Evolutionary conservation across 495 filamentous ascomycete genomes (phyloP), one percentile per base, ranked within the genome.

Genomic region (Durotheca rogersii): DNA sequence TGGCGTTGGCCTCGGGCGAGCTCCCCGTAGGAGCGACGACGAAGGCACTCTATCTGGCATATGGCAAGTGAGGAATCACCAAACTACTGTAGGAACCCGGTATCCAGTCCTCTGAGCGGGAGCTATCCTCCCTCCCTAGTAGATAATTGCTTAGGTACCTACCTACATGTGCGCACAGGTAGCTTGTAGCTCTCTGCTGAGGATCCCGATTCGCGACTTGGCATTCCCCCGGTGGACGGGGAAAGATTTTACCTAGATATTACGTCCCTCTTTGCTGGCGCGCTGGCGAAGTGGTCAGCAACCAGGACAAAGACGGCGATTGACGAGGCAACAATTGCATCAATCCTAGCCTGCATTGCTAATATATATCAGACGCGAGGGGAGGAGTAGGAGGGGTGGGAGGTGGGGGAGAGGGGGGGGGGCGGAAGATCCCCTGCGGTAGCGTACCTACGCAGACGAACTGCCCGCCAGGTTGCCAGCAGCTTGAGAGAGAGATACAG

Each of bases 311-410:
- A 40, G 27, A 18, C 17, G 23, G 23, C 20, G 23, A 30, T 46
- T 15, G 32, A 32, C 29, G 36, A 45, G 5, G n/a, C 3, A 3
- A 3, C n/a, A 21, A 48, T 34, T 35, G 25, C 18, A 57, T 39
- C 35, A 31, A 49, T 34, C 29, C 14, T 27, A 20, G 12, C 12
- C 18, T 45, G 34, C 53, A 46, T 45, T 41, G 31, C 40, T 41
- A 52, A 48, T 53, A 52, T 48, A 37, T 43, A 39, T 48, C 29
- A 53, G 42, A 53, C 47, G 32, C 15, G 32, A 40, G 25, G 38
- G 39, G 39, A 17, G 20, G 6, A 29, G 17, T n/a, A 42, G n/a
- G n/a, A n/a, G n/a, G n/a, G n/a, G n/a, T n/a, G n/a, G n/a, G n/a
- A n/a, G n/a, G 23, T 9, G 9, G 4, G 9, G 9, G 23, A 9